These are phyloP conservation scores for Yarrowia sp. DNA, from an alignment of 805 yeast genomes.

Conservation along the genomic window DNA sequence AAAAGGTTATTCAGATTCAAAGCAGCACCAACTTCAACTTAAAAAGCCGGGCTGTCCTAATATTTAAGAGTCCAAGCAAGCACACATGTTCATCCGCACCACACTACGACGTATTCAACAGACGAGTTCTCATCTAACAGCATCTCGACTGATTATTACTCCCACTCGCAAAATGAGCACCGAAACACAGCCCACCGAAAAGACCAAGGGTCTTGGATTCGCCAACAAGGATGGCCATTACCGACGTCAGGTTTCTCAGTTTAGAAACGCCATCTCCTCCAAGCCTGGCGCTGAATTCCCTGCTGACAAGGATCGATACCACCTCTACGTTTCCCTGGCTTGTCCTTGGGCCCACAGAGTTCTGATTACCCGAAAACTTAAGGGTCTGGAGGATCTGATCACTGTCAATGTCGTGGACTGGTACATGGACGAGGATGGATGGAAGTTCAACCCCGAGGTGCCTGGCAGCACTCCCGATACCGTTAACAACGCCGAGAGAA, in stretches of 20 bases:
- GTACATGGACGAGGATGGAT: slow-evolving; percentile 82
- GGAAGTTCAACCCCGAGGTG: slow-evolving; percentile 70
- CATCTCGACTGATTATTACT: background rate
- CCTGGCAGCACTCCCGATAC: slow-evolving; percentile 54
- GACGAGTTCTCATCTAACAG: background rate
- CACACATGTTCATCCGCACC: slow-evolving; percentile 1
- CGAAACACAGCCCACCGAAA: background rate
- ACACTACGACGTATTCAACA: slow-evolving; percentile 6
- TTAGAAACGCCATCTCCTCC: slow-evolving; percentile 61
- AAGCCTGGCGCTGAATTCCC: slow-evolving; percentile 58
- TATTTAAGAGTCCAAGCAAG: background rate
- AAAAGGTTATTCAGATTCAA: background rate
- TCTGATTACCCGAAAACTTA: slow-evolving; percentile 64
- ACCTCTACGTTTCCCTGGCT: slow-evolving; percentile 79
- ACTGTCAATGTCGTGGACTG: slow-evolving; percentile 77
- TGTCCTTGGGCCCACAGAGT: slow-evolving; percentile 98
- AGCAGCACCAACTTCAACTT: slow-evolving; percentile 1
- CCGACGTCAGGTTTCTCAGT: slow-evolving; percentile 37
- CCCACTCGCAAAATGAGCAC: slow-evolving; percentile 16
- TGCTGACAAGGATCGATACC: slow-evolving; percentile 79
- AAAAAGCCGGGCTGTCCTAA: background rate
- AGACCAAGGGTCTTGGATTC: slow-evolving; percentile 20
- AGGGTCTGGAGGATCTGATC: slow-evolving; percentile 58
- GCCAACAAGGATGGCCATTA: slow-evolving; percentile 30
- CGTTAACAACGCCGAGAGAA: slow-evolving; percentile 53